Evolutionary conservation across 2,329 filamentous ascomycete species (phyloP), one percentile per base, ranked within the genome.

Genomic region (Cephalotrichum gorgonifer): DNA sequence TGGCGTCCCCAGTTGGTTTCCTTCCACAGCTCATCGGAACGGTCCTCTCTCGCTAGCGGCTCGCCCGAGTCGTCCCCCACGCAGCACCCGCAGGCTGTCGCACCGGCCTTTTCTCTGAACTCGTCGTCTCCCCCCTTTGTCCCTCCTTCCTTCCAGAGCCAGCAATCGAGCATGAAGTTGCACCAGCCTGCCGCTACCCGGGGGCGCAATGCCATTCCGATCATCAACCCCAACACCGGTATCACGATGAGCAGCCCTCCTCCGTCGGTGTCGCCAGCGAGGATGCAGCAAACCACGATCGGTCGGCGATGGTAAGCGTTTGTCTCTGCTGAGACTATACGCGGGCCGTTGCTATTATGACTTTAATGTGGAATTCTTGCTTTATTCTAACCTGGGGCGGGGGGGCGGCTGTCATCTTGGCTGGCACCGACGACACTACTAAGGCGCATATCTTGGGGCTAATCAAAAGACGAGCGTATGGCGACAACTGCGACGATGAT

Each of bases 221-320:
- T 98, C 65, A 88, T 97, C 69, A 95, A 98, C 75, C 93, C 93
- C 49, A 86, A 80, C 57, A 96, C 91, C 50, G 89, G 93, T 62
- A 82, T 89, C 65, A 79, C 81, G 61, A 85, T 96, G 74, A 83
- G 88, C 50, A 95, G 88, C 72, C 91, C 91, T 57, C 88, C 91
- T 25, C 84, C 84, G 39, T 83, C 79, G 52, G 76, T 82, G 42
- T 83, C 79, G 42, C 80, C 80, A 53, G 72, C 72, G 62, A 73
- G 78, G 63, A 75, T 83, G 72, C 76, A 78, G 61, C 75, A 78
- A 59, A 14, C 26, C 25, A 58, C 65, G 48, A 68, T 78, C 54
- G 66, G 65, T 50, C 69, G 73, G 54, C 72, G 74, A 55, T 81
- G 77, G 77, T 80, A 79, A 65, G 25, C 45, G 33, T 8, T 6